Conservation (phyloP, 108 stramenopile species). For the Seminavis robusta region DNA sequence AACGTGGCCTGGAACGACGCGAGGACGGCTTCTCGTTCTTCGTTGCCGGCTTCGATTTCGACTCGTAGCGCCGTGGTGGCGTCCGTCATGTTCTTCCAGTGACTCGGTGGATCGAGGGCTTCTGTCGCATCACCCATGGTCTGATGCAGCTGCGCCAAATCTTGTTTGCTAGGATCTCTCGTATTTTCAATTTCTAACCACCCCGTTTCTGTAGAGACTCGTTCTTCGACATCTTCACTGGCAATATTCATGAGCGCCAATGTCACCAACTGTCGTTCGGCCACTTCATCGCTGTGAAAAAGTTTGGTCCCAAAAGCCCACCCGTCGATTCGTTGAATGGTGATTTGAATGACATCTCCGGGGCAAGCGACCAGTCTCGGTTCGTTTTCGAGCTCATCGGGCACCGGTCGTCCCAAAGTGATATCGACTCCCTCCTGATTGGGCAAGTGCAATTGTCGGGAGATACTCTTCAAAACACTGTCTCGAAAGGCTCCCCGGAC, state of each 20-base stretch:
- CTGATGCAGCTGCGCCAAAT: constrained; percentile 5
- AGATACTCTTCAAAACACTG: too few relatives aligned
- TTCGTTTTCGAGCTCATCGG: constrained; percentile 5
- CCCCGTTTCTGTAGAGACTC: constrained; percentile 5
- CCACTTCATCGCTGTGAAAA: constrained; percentile 1
- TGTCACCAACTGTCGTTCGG: constrained; percentile 5
- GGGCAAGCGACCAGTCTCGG: constrained; percentile 7
- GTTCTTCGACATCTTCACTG: background rate
- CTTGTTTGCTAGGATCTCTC: constrained; percentile 5
- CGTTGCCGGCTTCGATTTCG: background rate
- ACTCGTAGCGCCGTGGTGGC: background rate
- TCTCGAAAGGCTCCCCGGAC: too few relatives aligned
- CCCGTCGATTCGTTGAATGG: constrained; percentile 2
- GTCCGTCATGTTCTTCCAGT: constrained; percentile 8
- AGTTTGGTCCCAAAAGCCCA: constrained; percentile 20
- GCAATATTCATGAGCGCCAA: background rate
- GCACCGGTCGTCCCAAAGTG: too few relatives aligned
- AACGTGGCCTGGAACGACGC: constrained; percentile 1
- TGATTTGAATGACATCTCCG: constrained; percentile 15
- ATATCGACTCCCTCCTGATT: too few relatives aligned
- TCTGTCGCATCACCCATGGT: constrained; percentile 2
- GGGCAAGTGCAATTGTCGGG: too few relatives aligned
- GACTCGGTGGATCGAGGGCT: background rate
- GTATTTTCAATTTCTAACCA: constrained; percentile 14
- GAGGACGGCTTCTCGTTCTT: constrained; percentile 1